Evolutionary conservation across 371 early-diverging fungal genomes (phyloP), one percentile per base, ranked within the genome.

Genomic region (Actinomortierella ambigua): DNA sequence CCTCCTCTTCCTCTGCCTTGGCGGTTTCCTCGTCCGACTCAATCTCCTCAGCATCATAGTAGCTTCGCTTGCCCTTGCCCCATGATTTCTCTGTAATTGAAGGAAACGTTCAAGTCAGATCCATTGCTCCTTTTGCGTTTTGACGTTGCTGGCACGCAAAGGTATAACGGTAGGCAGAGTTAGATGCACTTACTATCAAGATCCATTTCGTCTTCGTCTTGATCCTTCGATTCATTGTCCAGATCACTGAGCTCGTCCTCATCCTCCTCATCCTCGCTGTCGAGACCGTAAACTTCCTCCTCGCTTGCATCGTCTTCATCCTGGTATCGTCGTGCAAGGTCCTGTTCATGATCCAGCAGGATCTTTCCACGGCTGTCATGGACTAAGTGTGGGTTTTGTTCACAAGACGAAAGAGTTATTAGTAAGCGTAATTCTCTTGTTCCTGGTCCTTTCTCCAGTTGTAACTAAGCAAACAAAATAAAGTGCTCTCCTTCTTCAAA

Each of bases 1-100:
- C 97, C 75, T 97, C 97, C 49, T 86, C 87, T 61, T 94, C 98
- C 69, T 97, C 97, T 61, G 94, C 94, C 40, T 86, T 86, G 65
- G 91, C 90, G 53, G 90, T 91, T n/a, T 87, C 90, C 28, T 88
- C 65, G 62, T 91, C 90, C 3, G 79, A 75, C 20, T 85, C 87
- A 27, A 79, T 63, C 50, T 92, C 90, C 39, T 93, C 94, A 3
- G 89, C 90, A 59, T 90, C 79, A 75, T 93, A 93, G 82, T 91
- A 93, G 55, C 80, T 85, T 53, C 82, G 75, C 61, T 87, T 90
- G 40, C 76, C 80, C 48, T 75, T 79, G 46, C 94, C 94, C 94
- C 94, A 93, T 0, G 91, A 75, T 22, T 58, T 56, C 65, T 49
- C 55, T 61, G n/a, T n/a, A n/a, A n/a, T n/a, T n/a, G n/a, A n/a